These are phyloP conservation scores for Termitomyces sp. DNA, from an alignment of 768 basidiomycete species.

Conservation along the genomic window DNA sequence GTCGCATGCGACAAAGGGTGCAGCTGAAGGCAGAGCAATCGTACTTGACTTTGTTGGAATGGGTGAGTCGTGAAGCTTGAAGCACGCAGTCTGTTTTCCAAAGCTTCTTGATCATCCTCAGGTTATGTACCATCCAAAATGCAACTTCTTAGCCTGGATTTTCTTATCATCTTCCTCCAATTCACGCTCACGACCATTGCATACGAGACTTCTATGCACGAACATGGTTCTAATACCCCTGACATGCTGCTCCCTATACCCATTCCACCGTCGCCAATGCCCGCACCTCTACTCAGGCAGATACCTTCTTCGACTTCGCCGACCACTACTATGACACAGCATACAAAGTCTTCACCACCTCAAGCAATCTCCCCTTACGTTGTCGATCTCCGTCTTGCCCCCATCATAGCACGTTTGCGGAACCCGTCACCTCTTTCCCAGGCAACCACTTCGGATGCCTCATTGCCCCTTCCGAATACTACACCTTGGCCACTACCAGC, in stretches of 20 bases:
- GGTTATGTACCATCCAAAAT: slow-evolving; percentile 57
- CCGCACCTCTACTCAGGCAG: slow-evolving; percentile 18
- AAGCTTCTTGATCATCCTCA: slow-evolving; percentile 16
- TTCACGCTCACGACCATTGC: slow-evolving; percentile 60
- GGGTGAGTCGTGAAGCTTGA: slow-evolving; percentile 38
- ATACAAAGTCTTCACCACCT: slow-evolving; percentile 18
- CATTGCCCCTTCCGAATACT: slow-evolving; percentile 58
- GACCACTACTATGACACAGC: slow-evolving; percentile 15
- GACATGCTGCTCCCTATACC: slow-evolving; percentile 31
- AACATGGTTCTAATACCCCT: slow-evolving; percentile 29
- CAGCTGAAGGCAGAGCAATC: slow-evolving; percentile 53
- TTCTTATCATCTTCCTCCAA: slow-evolving; percentile 63
- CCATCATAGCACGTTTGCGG: slow-evolving; percentile 52
- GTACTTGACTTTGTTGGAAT: slow-evolving; percentile 77
- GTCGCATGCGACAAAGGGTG: slow-evolving; percentile 48
- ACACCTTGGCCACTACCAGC: slow-evolving; percentile 46
- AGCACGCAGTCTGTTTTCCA: neutral
- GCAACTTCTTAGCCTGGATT: slow-evolving; percentile 62
- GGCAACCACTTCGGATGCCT: slow-evolving; percentile 21
- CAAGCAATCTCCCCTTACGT: slow-evolving; percentile 37
- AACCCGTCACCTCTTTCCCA: slow-evolving; percentile 39
- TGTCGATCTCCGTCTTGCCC: slow-evolving; percentile 54
- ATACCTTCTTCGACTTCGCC: slow-evolving; percentile 15
- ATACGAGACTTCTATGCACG: slow-evolving; percentile 51
- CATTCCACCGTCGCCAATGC: slow-evolving; percentile 20